Percentiles rank a stretch among this genome's conserved stretches.
These are phyloP conservation scores for Globisporangium polare DNA, from an alignment of 352 stramenopile genomes.

Conservation along the genomic window DNA sequence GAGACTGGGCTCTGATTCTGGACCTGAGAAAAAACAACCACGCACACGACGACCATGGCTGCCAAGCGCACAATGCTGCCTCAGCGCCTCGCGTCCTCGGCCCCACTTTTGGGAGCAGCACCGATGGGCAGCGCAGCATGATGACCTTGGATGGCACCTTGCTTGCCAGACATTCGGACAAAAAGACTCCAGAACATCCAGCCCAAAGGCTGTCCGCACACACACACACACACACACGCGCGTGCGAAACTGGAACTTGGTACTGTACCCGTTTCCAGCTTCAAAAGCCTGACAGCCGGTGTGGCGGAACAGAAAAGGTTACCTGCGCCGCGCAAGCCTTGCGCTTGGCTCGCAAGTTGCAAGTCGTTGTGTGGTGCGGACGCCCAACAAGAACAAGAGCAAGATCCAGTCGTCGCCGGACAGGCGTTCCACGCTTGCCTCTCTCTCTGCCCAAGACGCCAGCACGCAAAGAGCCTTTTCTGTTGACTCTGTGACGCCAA, in stretches of 20 bases:
- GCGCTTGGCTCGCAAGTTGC: not conserved
- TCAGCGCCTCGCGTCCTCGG: too few species aligned
- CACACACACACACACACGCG: not conserved
- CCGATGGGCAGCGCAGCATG: too few species aligned
- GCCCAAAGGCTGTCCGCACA: not conserved
- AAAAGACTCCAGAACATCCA: conserved; percentile 1
- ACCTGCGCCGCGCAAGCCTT: not conserved
- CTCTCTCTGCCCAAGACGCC: conserved; percentile 2
- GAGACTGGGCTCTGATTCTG: not conserved
- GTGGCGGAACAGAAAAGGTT: conserved; percentile 4
- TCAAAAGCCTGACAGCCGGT: conserved; percentile 5
- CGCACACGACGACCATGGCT: not conserved
- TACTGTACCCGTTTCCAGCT: conserved; percentile 5
- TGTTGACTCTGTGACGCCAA: not conserved
- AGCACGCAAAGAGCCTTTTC: not conserved
- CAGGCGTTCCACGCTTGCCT: conserved; percentile 4
- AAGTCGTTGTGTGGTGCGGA: not conserved
- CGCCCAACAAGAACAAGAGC: not conserved
- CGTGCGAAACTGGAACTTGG: not conserved
- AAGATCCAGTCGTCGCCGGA: not conserved
- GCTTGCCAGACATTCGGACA: too few species aligned
- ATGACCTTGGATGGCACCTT: not conserved
- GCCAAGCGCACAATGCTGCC: not conserved
- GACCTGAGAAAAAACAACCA: not conserved
- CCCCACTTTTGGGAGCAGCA: too few species aligned